Evolutionary conservation across 257 asterid genomes (phyloP), one percentile per base, ranked within the genome.

Genomic region (Ocimum tenuiflorum): DNA sequence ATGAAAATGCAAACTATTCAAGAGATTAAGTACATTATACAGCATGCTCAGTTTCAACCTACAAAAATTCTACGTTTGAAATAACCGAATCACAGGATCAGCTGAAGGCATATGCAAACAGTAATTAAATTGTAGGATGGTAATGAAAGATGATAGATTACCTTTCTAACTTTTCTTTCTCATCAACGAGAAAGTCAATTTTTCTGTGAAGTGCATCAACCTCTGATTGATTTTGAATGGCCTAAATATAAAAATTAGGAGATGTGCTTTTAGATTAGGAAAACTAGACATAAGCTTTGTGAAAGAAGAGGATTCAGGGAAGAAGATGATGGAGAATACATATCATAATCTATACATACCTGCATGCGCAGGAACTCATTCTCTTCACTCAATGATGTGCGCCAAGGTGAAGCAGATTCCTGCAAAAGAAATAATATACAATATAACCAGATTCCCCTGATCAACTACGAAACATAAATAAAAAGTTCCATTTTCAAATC

Each of bases 351-450:
- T 15, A 51, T 6, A 31, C 22, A 58, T 85, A 90, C 99, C 97
- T 94, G 95, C 79, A 94, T 80, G 33, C 85, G 88, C 42, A 94
- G 94, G 82, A 90, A 89, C 82, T 94, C 99, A 75, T 86, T 90
- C 78, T 92, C 97, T 85, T 90, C 99, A 50, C 85, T 91, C 47
- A 79, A 66, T 54, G 91, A 79, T 29, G 96, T 84, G 58, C 81
- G 80, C 99, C 91, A 86, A 64, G 95, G 91, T 23, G 95, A 81
- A 57, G 84, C 82, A 55, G 84, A 63, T 55, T 63, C 85, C 95
- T 94, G 76, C 75, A 50, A 60, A 53, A 24, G 19, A 31, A 53
- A 8, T n/a, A n/a, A n/a, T n/a, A n/a, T n/a, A n/a, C n/a, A n/a
- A n/a, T n/a, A n/a, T n/a, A n/a, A n/a, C n/a, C n/a, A n/a, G n/a